Percentiles rank a stretch among this genome's conserved stretches.
Conservation (phyloP, 306 rosid genomes). For the Calophaca sinica region DNA sequence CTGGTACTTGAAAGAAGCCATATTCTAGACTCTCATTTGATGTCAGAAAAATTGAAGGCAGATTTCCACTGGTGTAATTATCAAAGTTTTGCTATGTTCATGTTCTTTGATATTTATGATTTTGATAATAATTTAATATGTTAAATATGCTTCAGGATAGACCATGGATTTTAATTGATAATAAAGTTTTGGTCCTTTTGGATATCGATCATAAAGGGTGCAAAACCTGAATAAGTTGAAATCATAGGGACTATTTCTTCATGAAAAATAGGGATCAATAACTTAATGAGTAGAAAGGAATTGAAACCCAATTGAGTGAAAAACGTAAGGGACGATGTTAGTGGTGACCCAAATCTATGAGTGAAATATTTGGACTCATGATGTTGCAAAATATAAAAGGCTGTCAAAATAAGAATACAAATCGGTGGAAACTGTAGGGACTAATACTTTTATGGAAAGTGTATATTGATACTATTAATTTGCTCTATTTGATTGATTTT, state of each 20-base stretch:
- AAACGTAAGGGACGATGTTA: neutral
- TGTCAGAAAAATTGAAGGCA: slow-evolving; percentile 35
- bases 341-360: neutral
- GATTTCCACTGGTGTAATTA: slow-evolving; percentile 11
- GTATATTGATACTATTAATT: neutral
- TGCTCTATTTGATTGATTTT: slow-evolving; percentile 22
- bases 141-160: neutral
- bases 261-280: neutral
- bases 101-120: slow-evolving; percentile 11
- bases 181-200: neutral
- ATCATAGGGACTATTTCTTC: no score
- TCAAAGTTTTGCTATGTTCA: no score
- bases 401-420: neutral
- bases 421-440: neutral
- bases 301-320: neutral
- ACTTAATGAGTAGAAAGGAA: neutral
- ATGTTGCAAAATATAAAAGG: neutral
- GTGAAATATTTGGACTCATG: slow-evolving; percentile 10
- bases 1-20: slow-evolving; percentile 33
- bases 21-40: slow-evolving; percentile 33
- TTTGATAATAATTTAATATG: slow-evolving; percentile 7
- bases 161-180: neutral
- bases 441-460: neutral
- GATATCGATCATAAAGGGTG: neutral
- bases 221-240: no score